phyloP scores from a whole-genome alignment of 1,284 basidiomycete species.

The Vanrija sp. region DNA sequence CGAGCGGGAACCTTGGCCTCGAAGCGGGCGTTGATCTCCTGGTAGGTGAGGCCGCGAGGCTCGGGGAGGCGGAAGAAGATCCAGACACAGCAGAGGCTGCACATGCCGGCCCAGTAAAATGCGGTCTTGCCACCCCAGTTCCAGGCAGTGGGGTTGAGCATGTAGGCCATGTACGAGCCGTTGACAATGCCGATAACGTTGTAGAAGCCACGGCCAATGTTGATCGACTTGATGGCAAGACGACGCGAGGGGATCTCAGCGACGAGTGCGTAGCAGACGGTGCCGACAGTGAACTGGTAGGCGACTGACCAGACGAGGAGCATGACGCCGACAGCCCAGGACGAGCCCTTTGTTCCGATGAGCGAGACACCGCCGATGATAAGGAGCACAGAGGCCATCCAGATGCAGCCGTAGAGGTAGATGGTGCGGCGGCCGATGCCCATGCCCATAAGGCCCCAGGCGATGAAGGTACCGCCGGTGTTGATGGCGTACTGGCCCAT shows the following conservation, averaged over 20 bases:
- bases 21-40: not conserved
- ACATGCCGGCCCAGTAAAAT: conserved; percentile 24
- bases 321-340: not conserved
- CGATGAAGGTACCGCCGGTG: conserved; percentile 39
- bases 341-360: not conserved
- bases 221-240: conserved; percentile 50
- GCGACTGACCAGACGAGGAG: conserved; percentile 19
- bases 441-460: conserved; percentile 30
- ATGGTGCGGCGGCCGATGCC: conserved; percentile 44
- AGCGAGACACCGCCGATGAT: conserved; percentile 48
- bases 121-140: conserved; percentile 26
- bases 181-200: conserved; percentile 27
- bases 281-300: conserved; percentile 22
- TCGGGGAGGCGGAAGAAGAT: conserved; percentile 46
- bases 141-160: conserved; percentile 40
- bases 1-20: not conserved
- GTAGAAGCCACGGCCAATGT: conserved; percentile 49
- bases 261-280: conserved; percentile 35
- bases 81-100: conserved; percentile 19
- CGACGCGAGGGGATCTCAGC: conserved; percentile 45
- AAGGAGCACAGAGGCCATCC: conserved; percentile 46
- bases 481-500: conserved; percentile 35
- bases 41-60: conserved; percentile 33
- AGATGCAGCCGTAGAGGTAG: conserved; percentile 38
- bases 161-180: conserved; percentile 24